Base-by-base conservation (phyloP, 202 grass and related monocot species). In the Alloteropsis angusta region DNA sequence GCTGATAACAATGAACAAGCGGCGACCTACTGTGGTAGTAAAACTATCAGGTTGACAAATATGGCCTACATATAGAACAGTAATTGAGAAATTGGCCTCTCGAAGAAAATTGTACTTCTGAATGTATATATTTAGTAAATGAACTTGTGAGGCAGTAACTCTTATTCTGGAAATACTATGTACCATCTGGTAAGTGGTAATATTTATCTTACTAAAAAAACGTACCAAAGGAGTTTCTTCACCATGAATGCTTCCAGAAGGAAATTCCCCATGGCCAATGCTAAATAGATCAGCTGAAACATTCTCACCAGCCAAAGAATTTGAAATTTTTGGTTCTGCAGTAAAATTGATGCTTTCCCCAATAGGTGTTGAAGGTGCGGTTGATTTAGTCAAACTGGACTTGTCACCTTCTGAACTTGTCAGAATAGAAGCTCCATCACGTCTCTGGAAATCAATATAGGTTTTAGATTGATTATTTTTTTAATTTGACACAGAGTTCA, bases 361-460 rank as follows among this genome's bases (percentile, higher is more conserved):
- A 58, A 96, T 87, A 86, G 96, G 96, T 26, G 96, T 99, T 71
- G 94, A 97, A 78, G 92, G 96, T 63, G 92, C 77, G 2, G 96
- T 99, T 80, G 96, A 99, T 89, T 99, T 99, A 80, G 90, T 96
- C 58, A 89, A 89, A 87, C 96, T 96, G 21, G 96, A 99, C 70
- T 99, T 99, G 53, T 99, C 96, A 60, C 96, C 92, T 84, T 99
- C 96, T 76, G 96, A 99, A 88, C 90, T 99, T 80, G 92, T 86
- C 72, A 99, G 53, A 74, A 88, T 87, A 84, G 86, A 90, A 72
- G 80, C 80, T 75, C 89, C 85, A 69, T 99, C 96, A 61, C 96
- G 90, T 91, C 96, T 99, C 96, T 99, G 77, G 39, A 72, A 77
- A 72, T 36, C 26, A 72, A 60, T 77, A 42, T 26, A 80, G 7